Conservation (phyloP, 176 grass and related monocot genomes). For the Musa troglodytarum region DNA sequence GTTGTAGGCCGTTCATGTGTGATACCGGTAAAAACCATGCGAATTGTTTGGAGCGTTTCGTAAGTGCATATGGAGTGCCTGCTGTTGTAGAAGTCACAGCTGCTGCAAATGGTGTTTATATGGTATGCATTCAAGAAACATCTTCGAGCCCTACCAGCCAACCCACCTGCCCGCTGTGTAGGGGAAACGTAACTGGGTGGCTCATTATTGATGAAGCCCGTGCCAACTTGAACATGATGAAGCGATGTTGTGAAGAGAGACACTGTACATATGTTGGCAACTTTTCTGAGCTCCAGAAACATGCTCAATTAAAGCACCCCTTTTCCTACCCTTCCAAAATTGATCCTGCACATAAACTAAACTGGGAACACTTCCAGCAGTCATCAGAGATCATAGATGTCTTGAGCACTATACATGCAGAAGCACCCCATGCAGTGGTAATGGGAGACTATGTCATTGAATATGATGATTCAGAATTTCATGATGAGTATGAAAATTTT, state of each 20-base stretch:
- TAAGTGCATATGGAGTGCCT: constrained; percentile 56
- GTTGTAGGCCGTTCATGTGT: constrained; percentile 79
- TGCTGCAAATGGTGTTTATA: constrained; percentile 28
- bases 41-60: constrained; percentile 83
- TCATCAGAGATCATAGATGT: too few species aligned
- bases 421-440: constrained; percentile 3
- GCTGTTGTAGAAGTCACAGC: constrained; percentile 44
- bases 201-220: constrained; percentile 63
- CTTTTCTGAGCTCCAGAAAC: constrained; percentile 27
- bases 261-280: too few species aligned
- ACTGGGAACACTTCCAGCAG: constrained; percentile 68
- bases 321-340: constrained; percentile 80
- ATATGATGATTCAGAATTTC: constrained; percentile 75
- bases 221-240: constrained; percentile 65
- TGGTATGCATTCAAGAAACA: constrained; percentile 61
- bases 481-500: constrained; percentile 72
- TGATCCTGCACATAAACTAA: constrained; percentile 63
- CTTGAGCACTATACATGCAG: too few species aligned
- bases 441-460: constrained; percentile 93
- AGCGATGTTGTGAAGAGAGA: constrained; percentile 24
- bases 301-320: constrained; percentile 78
- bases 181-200: constrained; percentile 84
- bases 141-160: constrained; percentile 50
- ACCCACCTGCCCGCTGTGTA: constrained; percentile 68
- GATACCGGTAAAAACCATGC: constrained; percentile 78